Percentiles rank a stretch among this genome's conserved stretches.
These are phyloP conservation scores for Fusarium illudens DNA, from an alignment of 2,329 filamentous ascomycete genomes.

Conservation along the genomic window DNA sequence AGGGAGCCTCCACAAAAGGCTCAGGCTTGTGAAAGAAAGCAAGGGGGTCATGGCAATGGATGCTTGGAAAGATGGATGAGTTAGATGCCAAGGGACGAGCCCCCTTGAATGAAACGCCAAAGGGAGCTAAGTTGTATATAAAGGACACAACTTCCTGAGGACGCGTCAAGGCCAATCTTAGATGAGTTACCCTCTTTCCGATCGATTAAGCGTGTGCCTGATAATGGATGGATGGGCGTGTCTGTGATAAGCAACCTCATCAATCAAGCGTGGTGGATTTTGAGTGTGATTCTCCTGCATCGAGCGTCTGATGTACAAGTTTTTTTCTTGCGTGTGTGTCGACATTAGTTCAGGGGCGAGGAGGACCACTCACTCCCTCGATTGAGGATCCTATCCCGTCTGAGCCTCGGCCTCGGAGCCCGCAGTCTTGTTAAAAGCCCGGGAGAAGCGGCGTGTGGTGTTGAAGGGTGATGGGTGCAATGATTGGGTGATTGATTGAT, in stretches of 20 bases:
- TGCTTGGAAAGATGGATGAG: background rate
- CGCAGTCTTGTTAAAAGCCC: background rate
- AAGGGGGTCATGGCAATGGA: background rate
- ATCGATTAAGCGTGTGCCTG: background rate
- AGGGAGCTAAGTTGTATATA: background rate
- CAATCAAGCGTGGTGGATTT: background rate
- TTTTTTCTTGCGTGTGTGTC: background rate
- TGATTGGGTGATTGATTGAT: background rate
- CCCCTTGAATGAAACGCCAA: background rate
- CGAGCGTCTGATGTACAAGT: constrained; percentile 9
- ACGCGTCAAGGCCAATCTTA: constrained; percentile 1
- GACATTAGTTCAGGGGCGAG: constrained; percentile 31
- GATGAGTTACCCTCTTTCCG: background rate
- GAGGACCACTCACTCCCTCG: constrained; percentile 14
- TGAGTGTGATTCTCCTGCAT: constrained; percentile 16
- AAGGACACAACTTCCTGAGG: background rate
- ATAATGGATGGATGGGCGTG: constrained; percentile 5
- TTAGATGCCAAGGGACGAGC: constrained; percentile 4
- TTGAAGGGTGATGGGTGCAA: background rate
- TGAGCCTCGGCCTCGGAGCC: constrained; percentile 21
- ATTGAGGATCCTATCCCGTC: constrained; percentile 5
- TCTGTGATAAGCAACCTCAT: constrained; percentile 8
- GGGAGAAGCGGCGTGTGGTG: background rate
- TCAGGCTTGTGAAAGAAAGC: background rate
- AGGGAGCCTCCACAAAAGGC: background rate